Base-by-base conservation (phyloP, 768 basidiomycete genomes). In the Nevesoporus exiguus region DNA sequence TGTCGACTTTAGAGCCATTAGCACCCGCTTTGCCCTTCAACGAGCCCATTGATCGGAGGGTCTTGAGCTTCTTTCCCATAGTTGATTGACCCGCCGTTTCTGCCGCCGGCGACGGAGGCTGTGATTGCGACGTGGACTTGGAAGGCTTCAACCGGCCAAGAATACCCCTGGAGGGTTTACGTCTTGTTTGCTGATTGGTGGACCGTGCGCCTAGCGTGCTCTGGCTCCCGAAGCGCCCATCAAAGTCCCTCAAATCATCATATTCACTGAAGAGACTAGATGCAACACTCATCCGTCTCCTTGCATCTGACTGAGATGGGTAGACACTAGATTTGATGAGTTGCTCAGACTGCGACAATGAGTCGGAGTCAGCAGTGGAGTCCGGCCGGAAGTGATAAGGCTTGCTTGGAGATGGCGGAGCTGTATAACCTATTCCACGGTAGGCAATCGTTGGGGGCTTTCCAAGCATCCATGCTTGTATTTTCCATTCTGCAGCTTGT, bases 391-490 rank as follows among this genome's bases (percentile, higher is more conserved):
- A 29, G 45, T 56, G 47, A 34, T 52, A 41, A 59, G 49, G 73
- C 60, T 58, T 75, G 62, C 65, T 51, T 64, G 73, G 46, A 63
- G 74, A 60, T 8, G 70, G 64, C 17, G 71, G 68, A 19, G 81
- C 82, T 40, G 83, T 83, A 65, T 88, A 93, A 19, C 90, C 93
- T 64, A 97, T 94, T 29, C 91, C 93, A 62, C 90, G 81, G 63
- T 85, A 93, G 1, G 88, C 79, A 39, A 93, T 77, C 2, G 86
- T 85, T 10, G 94, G 95, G 17, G 93, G 91, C 64, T 98, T 98
- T 59, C 96, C 97, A 29, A 99, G 82, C 86, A 92, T 91, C 91
- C 95, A 98, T 0, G 91, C 90, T 65, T 97, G 93, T 42, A 98
- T 77, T 70, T 89, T 93, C 94, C 94, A 98, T 66, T 99, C 96